Evolutionary conservation across 768 basidiomycete genomes (phyloP), one percentile per base, ranked within the genome.

Genomic region (Tricholoma saponaceum): DNA sequence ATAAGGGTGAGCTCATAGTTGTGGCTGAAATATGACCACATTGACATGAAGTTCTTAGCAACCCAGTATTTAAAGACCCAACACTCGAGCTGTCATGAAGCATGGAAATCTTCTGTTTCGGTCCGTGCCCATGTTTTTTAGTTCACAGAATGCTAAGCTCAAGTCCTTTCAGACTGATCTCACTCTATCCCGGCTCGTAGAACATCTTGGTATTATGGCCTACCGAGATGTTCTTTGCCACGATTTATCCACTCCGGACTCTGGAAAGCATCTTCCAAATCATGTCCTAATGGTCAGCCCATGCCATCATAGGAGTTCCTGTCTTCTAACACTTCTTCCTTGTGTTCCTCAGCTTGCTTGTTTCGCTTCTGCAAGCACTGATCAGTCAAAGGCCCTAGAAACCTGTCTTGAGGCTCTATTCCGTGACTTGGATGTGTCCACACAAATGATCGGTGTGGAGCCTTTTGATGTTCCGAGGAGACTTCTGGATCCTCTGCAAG

Each of bases 381-480:
- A 43, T 43, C 41, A 43, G 18, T 2, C 22, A 3, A 20, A 13
- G 3, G 35, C 43, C 32, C 28, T 66, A 47, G 52, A 52, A 2
- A 26, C 47, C 26, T 62, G 59, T 51, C 54, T 66, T 6, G 41
- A 50, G 4, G 14, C 7, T 14, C 39, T 58, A 7, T 32, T 51
- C 10, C 26, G 5, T 18, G n/a, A 43, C 18, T 18, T 43, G 18
- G 41, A 43, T 8, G 5, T n/a, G 16, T 41, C 39, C n/a, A 43
- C 5, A 8, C n/a, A 43, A n/a, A 6, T 18, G 2, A 9, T 43
- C 55, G 69, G 67, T 1, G 22, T 30, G 9, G 57, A 58, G 12
- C 67, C 67, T 1, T 70, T 57, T 58, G 37, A 52, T 25, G 62
- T 70, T n/a, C 67, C 69, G 2, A 49, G 56, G 5, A 47, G 60